Percentiles rank a stretch among this genome's conserved stretches.
These are phyloP conservation scores for Cornus kousa DNA, from an alignment of 148 eudicot genomes.

Conservation along the genomic window DNA sequence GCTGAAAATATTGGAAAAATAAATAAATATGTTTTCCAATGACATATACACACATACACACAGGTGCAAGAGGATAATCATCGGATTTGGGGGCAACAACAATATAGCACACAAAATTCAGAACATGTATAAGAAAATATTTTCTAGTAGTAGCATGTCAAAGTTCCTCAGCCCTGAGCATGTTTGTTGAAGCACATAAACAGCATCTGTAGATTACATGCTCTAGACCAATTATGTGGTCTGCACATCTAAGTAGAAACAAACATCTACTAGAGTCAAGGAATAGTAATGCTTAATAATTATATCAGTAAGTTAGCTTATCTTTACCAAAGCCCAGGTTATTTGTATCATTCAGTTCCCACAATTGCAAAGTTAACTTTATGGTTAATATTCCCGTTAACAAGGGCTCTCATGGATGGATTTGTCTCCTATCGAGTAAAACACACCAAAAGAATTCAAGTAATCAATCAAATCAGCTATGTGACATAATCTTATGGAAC, in stretches of 20 bases:
- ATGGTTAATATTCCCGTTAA: not conserved
- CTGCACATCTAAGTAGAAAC: not conserved
- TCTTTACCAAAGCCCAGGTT: not conserved
- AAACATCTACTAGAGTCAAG: not conserved
- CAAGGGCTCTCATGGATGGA: conserved; percentile 1
- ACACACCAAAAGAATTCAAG: not conserved
- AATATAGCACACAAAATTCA: not conserved
- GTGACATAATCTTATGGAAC: too few species aligned
- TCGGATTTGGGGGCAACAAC: not conserved
- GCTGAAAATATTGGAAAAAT: not conserved
- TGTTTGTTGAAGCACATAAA: not conserved
- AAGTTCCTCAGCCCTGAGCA: not conserved
- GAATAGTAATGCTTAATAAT: not conserved
- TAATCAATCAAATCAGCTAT: not conserved
- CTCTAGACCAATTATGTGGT: not conserved
- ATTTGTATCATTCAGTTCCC: not conserved
- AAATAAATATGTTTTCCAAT: not conserved
- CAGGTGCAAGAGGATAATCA: not conserved
- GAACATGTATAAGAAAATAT: not conserved
- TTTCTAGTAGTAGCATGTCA: not conserved
- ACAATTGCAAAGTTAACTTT: not conserved
- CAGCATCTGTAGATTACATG: not conserved
- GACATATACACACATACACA: not conserved
- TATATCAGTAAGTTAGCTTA: not conserved
- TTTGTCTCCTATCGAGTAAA: not conserved